Percentiles rank a stretch among this genome's conserved stretches.
Conservation (phyloP, 2,329 filamentous ascomycete genomes). For the Fusarium denticulatum region DNA sequence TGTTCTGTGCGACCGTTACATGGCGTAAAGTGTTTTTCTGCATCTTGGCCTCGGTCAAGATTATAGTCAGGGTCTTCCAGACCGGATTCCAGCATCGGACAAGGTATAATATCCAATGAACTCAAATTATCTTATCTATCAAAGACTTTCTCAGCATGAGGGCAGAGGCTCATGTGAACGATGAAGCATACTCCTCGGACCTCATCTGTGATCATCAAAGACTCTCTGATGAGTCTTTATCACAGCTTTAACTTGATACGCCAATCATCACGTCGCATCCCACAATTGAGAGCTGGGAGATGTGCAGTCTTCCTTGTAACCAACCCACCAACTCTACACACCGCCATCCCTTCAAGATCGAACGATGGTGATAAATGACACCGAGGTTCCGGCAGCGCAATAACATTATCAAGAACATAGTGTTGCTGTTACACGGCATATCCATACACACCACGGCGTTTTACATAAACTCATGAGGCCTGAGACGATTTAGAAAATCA, state of each 20-base stretch:
- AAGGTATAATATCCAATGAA: conserved; percentile 25
- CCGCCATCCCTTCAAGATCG: conserved; percentile 31
- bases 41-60: conserved; percentile 29
- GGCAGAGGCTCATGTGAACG: conserved; percentile 9
- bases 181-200: not conserved
- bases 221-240: not conserved
- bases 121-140: conserved; percentile 36
- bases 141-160: not conserved
- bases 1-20: conserved; percentile 11
- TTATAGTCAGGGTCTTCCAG: conserved; percentile 13
- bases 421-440: not conserved
- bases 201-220: not conserved
- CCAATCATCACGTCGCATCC: conserved; percentile 7
- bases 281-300: not conserved
- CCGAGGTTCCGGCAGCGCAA: not conserved
- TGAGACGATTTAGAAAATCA: conserved; percentile 4
- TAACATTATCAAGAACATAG: conserved; percentile 2
- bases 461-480: not conserved
- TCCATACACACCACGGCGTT: conserved; percentile 30
- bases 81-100: conserved; percentile 17
- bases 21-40: not conserved
- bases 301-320: not conserved
- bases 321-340: conserved; percentile 1
- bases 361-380: conserved; percentile 25
- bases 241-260: not conserved